Evolutionary conservation across 1,284 basidiomycete genomes (phyloP).

Genomic region (Leccinum pallidistipes): DNA sequence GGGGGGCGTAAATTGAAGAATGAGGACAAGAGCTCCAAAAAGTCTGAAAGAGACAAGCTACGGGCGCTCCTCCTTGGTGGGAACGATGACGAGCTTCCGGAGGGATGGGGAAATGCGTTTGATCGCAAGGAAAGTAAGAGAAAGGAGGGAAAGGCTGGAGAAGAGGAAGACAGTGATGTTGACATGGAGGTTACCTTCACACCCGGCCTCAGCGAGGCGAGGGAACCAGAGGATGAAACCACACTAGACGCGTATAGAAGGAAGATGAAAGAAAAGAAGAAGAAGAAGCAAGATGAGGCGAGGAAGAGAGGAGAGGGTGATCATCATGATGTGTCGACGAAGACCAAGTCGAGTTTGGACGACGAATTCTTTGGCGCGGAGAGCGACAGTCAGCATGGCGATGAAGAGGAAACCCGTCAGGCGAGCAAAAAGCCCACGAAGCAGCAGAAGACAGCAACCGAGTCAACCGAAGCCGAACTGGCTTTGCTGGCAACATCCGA

Average conservation of each 20-base stretch:
- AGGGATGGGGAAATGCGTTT: conserved; percentile 69
- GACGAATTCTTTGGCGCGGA: conserved; percentile 63
- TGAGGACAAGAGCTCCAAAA: conserved; percentile 37
- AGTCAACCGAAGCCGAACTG: conserved; percentile 53
- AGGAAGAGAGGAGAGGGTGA: conserved; percentile 34
- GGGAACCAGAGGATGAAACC: conserved; percentile 69
- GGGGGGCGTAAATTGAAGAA: background rate
- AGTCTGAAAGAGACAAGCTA: conserved; percentile 61
- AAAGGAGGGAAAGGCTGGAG: conserved; percentile 26
- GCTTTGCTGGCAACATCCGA: conserved; percentile 64
- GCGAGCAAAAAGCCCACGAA: conserved; percentile 25
- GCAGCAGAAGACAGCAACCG: conserved; percentile 7
- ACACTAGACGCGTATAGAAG: conserved; percentile 83
- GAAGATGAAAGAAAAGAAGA: conserved; percentile 86
- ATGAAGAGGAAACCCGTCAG: conserved; percentile 26
- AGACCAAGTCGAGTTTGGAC: conserved; percentile 43
- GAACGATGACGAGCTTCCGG: conserved; percentile 63
- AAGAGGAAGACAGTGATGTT: conserved; percentile 49
- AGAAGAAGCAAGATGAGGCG: conserved; percentile 71
- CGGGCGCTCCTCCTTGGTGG: conserved; percentile 72
- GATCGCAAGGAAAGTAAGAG: conserved; percentile 18
- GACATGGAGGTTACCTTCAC: conserved; percentile 95
- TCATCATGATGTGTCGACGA: conserved; percentile 26
- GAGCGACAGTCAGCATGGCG: conserved; percentile 44
- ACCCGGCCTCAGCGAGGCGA: conserved; percentile 68